A percentile compares a stretch with the other conserved stretches of the same genome.
These are phyloP conservation scores for Rhizopogon salebrosus DNA, from an alignment of 768 basidiomycete genomes.

Conservation along the genomic window DNA sequence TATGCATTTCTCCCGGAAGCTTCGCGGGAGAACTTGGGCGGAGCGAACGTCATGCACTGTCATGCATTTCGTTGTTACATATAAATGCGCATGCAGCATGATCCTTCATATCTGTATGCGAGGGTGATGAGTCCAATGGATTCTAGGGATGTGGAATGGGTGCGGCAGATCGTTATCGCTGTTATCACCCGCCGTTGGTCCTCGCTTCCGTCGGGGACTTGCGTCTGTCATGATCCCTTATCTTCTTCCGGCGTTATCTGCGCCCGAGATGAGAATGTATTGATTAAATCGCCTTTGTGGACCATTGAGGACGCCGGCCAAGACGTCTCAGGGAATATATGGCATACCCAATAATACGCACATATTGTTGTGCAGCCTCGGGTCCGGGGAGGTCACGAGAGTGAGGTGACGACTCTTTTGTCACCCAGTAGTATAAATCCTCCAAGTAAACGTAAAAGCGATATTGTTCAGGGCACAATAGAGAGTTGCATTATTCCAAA, in stretches of 20 bases:
- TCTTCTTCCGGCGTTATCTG: background rate
- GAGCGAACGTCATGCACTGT: background rate
- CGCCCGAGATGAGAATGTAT: background rate
- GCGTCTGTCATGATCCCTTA: background rate
- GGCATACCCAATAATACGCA: background rate
- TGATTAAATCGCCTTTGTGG: background rate
- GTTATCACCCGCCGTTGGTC: background rate
- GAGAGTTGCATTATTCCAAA: background rate
- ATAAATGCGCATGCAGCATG: background rate
- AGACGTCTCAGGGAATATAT: background rate
- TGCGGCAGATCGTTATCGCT: background rate
- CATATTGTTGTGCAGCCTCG: background rate
- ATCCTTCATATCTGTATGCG: background rate
- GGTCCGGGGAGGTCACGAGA: background rate
- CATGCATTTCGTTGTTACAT: background rate
- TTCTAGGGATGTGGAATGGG: background rate
- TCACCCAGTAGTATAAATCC: background rate
- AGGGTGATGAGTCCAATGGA: background rate
- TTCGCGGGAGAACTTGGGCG: background rate
- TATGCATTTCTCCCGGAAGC: background rate
- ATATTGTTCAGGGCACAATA: background rate
- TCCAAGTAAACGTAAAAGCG: background rate
- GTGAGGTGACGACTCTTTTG: background rate
- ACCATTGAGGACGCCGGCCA: background rate
- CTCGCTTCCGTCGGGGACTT: background rate